Base-by-base conservation (phyloP, 768 basidiomycete genomes). In the Tremella fuciformis region DNA sequence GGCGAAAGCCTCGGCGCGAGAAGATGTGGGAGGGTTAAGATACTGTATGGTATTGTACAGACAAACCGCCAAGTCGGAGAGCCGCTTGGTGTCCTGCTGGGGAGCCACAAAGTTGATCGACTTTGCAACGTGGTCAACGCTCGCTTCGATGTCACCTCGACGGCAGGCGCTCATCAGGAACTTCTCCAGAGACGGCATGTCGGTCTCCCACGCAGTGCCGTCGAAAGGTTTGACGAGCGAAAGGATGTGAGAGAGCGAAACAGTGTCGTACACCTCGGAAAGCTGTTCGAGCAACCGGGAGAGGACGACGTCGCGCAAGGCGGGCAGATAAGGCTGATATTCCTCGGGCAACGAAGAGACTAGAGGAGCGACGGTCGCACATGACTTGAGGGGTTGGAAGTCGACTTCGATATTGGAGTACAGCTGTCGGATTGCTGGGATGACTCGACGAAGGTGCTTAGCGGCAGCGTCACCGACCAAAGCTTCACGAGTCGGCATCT, bases 131-230 rank as follows among this genome's bases (percentile, higher is more conserved):
- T 99, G 94, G 77, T 98, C 91, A 46, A 97, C 84, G 15, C 86
- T 85, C 62, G 96, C 86, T 66, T 80, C 82, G 50, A 97, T 83
- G 76, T 96, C 91, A 39, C 90, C 89, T 8, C 87, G 84, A 48
- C 87, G 84, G 44, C 90, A 89, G 58, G 91, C 90, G 37, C 87
- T 86, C 88, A 96, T 94, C 63, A 98, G 80, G 77, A 94, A 97
- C 3, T 88, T 87, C 78, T 98, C 91, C 59, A 81, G 69, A 25
- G 87, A 85, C n/a, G 84, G 83, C 59, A 87, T 85, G 76, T 85
- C 88, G 40, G 53, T 74, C 25, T 56, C 60, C 69, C 69, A 73
- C 41, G 75, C 79, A 13, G 83, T 83, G 54, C 82, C 82, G 18
- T 90, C 80, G 41, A 94, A 92, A 0, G 83, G 82, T 49, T 89